Base-by-base conservation (phyloP, 345 rosid species). In the Carallia pectinifolia region DNA sequence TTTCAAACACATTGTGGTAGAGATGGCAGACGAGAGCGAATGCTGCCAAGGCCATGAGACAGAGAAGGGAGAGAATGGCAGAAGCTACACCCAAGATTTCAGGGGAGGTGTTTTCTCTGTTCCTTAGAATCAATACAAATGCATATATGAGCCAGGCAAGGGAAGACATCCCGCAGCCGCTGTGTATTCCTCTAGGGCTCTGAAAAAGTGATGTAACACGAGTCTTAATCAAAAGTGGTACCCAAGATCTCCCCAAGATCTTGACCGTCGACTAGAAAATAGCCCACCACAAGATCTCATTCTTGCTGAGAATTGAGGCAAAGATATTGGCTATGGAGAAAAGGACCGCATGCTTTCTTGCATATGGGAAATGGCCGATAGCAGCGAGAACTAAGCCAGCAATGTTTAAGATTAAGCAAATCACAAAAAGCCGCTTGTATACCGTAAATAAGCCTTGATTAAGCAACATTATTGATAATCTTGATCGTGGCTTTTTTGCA, bases 1-100 rank as follows among this genome's bases (percentile, higher is more conserved):
- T 79, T 75, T 92, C 96, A 9, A 92, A 92, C 37, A 88, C 79
- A 61, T 87, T 92, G 75, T 92, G 96, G 70, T 90, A 94, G 59
- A 92, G 79, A 71, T 92, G 98, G 48, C 94, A 94, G 63, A 92
- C 81, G 18, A 92, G 89, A 3, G 96, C 96, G 52, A 90, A 92
- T 2, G 96, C 92, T 0, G 94, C 89, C 13, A 81, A 10, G 12
- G 79, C 84, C 36, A 96, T 82, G 52, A 92, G 53, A 68, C 63
- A 81, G 59, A 88, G 89, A 73, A 90, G 91, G 1, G 76, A 73
- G 48, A 92, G 90, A 65, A 87, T 86, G 3, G 84, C n/a, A 6
- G 86, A 77, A 2, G 92, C 86, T 16, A 90, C 91, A 9, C 66
- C 87, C 1, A 86, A 73, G 66, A 90, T 92, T 54, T 81, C 95